Evolutionary conservation across 1,284 basidiomycete genomes (phyloP).

Genomic region (Neonothopanus nambi): DNA sequence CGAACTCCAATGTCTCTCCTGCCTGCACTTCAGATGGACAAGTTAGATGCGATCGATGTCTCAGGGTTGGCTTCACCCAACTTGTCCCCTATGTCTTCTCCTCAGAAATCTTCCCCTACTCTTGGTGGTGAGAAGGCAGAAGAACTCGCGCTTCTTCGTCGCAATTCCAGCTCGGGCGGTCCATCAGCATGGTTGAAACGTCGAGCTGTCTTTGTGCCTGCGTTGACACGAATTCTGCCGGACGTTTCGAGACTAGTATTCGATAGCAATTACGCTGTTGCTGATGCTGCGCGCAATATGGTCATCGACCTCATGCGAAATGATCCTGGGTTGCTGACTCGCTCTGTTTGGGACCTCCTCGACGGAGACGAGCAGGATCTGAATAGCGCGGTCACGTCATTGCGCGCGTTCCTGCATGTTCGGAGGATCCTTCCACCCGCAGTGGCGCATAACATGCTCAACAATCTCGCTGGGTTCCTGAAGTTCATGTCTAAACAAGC

Average conservation of each 20-base stretch:
- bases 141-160: constrained; percentile 41
- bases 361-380: constrained; percentile 50
- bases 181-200: constrained; percentile 50
- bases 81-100: constrained; percentile 32
- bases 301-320: constrained; percentile 75
- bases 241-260: constrained; percentile 51
- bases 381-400: constrained; percentile 42
- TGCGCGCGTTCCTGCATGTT: constrained; percentile 58
- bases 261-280: constrained; percentile 55
- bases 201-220: constrained; percentile 64
- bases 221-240: constrained; percentile 54
- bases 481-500: constrained; percentile 55
- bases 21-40: constrained; percentile 55
- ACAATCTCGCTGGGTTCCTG: constrained; percentile 70
- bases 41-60: constrained; percentile 34
- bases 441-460: constrained; percentile 68
- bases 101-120: constrained; percentile 29
- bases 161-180: constrained; percentile 53
- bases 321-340: constrained; percentile 64
- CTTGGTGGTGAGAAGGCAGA: constrained; percentile 27
- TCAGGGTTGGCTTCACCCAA: constrained; percentile 21
- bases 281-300: constrained; percentile 56
- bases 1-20: constrained; percentile 65
- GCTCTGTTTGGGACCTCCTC: constrained; percentile 66
- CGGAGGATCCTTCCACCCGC: constrained; percentile 59